A percentile compares a stretch with the other conserved stretches of the same genome.
Evolutionary conservation across 2,329 filamentous ascomycete species (phyloP).

Genomic region (Verruconis gallopava): DNA sequence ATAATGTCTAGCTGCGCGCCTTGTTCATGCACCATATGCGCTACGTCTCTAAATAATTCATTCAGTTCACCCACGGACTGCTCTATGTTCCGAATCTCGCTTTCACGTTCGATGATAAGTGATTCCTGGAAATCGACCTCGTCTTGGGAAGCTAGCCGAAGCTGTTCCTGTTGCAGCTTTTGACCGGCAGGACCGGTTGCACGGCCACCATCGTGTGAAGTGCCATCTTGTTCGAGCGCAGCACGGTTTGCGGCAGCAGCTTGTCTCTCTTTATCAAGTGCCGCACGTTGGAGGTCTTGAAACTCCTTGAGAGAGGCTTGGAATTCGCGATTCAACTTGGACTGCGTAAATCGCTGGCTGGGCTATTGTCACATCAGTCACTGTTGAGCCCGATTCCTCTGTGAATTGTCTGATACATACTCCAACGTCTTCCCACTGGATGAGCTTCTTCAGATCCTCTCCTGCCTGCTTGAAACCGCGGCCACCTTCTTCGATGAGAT

Average conservation of each 20-base stretch:
- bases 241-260: constrained; percentile 72
- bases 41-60: constrained; percentile 94
- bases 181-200: constrained; percentile 38
- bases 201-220: constrained; percentile 27
- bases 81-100: constrained; percentile 95
- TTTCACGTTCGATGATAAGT: constrained; percentile 88
- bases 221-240: constrained; percentile 52
- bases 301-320: constrained; percentile 81
- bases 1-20: constrained; percentile 81
- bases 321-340: constrained; percentile 90
- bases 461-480: constrained; percentile 82
- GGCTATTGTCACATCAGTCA: constrained; percentile 46
- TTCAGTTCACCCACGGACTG: constrained; percentile 92
- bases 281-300: constrained; percentile 76
- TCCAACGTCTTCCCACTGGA: constrained; percentile 58
- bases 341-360: constrained; percentile 90
- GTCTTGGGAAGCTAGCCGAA: constrained; percentile 74
- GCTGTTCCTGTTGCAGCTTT: constrained; percentile 43
- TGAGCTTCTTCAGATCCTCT: constrained; percentile 85
- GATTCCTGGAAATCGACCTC: constrained; percentile 97
- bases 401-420: constrained; percentile 57
- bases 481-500: constrained; percentile 73
- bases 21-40: constrained; percentile 90
- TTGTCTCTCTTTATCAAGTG: constrained; percentile 83
- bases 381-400: not conserved